These are phyloP conservation scores for Mesembryanthemum crystallinum DNA, from an alignment of 148 eudicot genomes.

Conservation along the genomic window DNA sequence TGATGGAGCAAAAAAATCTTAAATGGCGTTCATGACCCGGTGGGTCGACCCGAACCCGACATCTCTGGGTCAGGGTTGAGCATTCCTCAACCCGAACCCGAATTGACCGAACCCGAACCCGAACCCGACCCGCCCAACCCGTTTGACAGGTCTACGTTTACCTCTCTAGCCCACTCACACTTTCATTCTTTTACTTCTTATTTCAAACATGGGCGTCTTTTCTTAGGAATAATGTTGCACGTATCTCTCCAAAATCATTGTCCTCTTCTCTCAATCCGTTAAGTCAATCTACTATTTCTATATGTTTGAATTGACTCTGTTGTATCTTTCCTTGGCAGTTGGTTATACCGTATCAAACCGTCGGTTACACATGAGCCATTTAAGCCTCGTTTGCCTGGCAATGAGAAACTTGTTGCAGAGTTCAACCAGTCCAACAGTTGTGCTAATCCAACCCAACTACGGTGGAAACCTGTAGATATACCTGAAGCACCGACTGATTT, in stretches of 20 bases:
- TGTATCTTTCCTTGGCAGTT: conserved; percentile 39
- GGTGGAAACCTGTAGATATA: conserved; percentile 83
- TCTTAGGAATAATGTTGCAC: background rate
- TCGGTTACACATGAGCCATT: conserved; percentile 98
- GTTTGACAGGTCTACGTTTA: too few species aligned
- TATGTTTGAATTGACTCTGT: conserved; percentile 4
- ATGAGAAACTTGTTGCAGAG: conserved; percentile 74
- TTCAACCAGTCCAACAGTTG: conserved; percentile 73
- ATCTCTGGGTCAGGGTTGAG: too few species aligned
- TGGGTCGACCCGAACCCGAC: too few species aligned
- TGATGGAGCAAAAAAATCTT: too few species aligned
- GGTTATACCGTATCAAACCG: conserved; percentile 93
- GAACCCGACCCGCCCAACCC: too few species aligned
- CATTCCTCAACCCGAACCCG: too few species aligned
- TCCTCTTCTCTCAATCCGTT: background rate
- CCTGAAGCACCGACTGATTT: conserved; percentile 74
- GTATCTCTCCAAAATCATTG: background rate
- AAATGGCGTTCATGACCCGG: too few species aligned
- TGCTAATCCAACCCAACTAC: conserved; percentile 83
- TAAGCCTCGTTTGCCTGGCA: conserved; percentile 62
- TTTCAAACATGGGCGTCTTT: background rate
- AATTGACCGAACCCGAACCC: too few species aligned
- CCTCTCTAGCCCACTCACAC: background rate
- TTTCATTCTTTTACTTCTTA: conserved; percentile 9
- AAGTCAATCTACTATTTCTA: background rate